Evolutionary conservation across 306 rosid species (phyloP).

Genomic region (Gynostemma pentaphyllum): DNA sequence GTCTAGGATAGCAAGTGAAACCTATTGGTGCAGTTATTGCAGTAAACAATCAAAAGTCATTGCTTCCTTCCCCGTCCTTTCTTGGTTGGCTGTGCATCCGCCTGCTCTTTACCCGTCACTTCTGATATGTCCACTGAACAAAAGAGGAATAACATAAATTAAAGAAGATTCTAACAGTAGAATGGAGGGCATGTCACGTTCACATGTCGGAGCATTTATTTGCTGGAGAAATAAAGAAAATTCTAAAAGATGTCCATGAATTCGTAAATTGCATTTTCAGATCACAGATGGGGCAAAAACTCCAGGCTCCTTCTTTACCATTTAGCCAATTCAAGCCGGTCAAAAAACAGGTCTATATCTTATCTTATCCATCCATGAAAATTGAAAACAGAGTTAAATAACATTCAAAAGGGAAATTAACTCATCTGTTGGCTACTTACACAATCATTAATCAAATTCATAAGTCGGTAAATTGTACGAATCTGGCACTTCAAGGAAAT

Average conservation of each 20-base stretch:
- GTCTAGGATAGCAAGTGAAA: slow-evolving; percentile 3
- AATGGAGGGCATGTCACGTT: neutral
- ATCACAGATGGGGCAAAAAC: neutral
- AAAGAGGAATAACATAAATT: neutral
- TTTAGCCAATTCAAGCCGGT: neutral
- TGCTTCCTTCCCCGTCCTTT: slow-evolving; percentile 87
- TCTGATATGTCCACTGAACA: slow-evolving; percentile 61
- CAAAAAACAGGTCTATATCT: neutral
- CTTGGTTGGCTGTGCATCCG: slow-evolving; percentile 55
- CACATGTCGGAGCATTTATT: neutral
- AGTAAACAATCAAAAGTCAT: slow-evolving; percentile 21
- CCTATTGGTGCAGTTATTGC: slow-evolving; percentile 14
- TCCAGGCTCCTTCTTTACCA: neutral
- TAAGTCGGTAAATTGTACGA: neutral
- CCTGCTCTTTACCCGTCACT: slow-evolving; percentile 73
- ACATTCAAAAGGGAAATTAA: neutral
- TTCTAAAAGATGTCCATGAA: neutral
- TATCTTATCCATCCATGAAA: neutral
- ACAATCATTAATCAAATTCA: neutral
- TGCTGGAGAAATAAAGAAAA: neutral
- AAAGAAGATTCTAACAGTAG: slow-evolving; percentile 12
- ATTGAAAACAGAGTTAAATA: neutral
- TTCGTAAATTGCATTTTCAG: neutral
- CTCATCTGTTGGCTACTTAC: neutral
- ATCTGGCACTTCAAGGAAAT: neutral